Evolutionary conservation across 1,284 basidiomycete species (phyloP).

Genomic region (Pseudozyma tsukubaensis): DNA sequence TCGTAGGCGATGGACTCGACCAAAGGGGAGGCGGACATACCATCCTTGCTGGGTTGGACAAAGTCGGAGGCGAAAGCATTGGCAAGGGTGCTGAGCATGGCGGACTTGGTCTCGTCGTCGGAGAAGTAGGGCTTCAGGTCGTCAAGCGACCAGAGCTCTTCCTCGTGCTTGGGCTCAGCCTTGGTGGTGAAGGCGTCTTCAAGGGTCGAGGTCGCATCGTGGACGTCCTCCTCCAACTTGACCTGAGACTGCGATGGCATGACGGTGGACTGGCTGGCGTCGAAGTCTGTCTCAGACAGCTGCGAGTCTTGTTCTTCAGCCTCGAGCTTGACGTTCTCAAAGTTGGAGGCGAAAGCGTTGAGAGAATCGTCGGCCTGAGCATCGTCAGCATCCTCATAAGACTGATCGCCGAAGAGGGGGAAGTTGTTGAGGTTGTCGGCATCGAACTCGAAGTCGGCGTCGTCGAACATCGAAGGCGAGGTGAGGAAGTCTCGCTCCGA

Average conservation of each 20-base stretch:
- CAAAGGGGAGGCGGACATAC: not conserved
- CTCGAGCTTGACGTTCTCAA: constrained; percentile 47
- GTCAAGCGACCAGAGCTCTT: constrained; percentile 16
- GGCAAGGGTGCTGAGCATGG: constrained; percentile 32
- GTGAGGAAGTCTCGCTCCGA: constrained; percentile 50
- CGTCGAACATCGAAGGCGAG: constrained; percentile 48
- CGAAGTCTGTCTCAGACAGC: constrained; percentile 16
- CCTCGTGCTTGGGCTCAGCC: constrained; percentile 23
- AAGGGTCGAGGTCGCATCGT: constrained; percentile 21
- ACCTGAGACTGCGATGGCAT: constrained; percentile 28
- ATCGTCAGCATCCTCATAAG: constrained; percentile 27
- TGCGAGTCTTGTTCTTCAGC: constrained; percentile 29
- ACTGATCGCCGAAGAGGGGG: constrained; percentile 35
- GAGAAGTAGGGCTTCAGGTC: constrained; percentile 40
- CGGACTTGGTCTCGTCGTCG: constrained; percentile 27
- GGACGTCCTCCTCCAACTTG: constrained; percentile 34
- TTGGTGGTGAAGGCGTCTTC: constrained; percentile 36
- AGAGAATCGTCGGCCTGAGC: constrained; percentile 15
- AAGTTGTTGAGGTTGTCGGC: constrained; percentile 26
- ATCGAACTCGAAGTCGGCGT: constrained; percentile 45
- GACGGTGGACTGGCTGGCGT: constrained; percentile 40
- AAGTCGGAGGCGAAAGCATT: constrained; percentile 24
- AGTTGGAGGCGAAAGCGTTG: constrained; percentile 18
- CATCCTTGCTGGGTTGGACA: constrained; percentile 17
- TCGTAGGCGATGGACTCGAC: constrained; percentile 1